These are phyloP conservation scores for Aphanocladium album DNA, from an alignment of 2,329 filamentous ascomycete genomes.

Conservation along the genomic window DNA sequence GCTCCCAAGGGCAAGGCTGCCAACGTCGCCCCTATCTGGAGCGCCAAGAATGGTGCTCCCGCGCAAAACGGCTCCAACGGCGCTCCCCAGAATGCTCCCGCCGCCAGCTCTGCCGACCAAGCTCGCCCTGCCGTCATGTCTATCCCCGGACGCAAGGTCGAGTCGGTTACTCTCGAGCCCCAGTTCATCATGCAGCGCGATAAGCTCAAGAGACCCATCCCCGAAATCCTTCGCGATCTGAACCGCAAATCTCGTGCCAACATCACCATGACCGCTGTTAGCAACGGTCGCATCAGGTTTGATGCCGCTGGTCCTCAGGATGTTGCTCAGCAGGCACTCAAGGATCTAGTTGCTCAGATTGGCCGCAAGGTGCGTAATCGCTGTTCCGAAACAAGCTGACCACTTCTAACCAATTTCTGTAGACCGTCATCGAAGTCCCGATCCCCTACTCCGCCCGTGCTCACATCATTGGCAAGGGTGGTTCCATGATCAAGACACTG, in stretches of 20 bases:
- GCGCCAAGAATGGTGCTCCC: slow-evolving; percentile 57
- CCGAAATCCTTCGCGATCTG: slow-evolving; percentile 84
- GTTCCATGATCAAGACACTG: slow-evolving; percentile 82
- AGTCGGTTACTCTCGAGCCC: slow-evolving; percentile 68
- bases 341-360: slow-evolving; percentile 82
- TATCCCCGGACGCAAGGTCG: slow-evolving; percentile 77
- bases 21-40: slow-evolving; percentile 70
- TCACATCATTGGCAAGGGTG: slow-evolving; percentile 89
- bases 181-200: slow-evolving; percentile 70
- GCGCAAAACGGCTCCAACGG: slow-evolving; percentile 49
- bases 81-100: slow-evolving; percentile 57
- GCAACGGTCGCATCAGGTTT: slow-evolving; percentile 70
- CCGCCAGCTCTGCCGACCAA: slow-evolving; percentile 38
- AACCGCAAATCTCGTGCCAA: slow-evolving; percentile 87
- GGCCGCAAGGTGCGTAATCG: slow-evolving; percentile 47
- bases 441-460: slow-evolving; percentile 80
- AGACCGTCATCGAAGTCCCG: slow-evolving; percentile 63
- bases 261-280: slow-evolving; percentile 70
- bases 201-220: slow-evolving; percentile 78
- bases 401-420: no score
- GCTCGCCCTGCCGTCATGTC: slow-evolving; percentile 54
- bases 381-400: slow-evolving; percentile 18
- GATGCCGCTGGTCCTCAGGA: slow-evolving; percentile 81
- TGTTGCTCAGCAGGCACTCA: slow-evolving; percentile 79
- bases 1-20: slow-evolving; percentile 61